A percentile compares a stretch with the other conserved stretches of the same genome.
These are phyloP conservation scores for Dictyostelium intermedium DNA, from an alignment of 78 protist species.

Conservation along the genomic window DNA sequence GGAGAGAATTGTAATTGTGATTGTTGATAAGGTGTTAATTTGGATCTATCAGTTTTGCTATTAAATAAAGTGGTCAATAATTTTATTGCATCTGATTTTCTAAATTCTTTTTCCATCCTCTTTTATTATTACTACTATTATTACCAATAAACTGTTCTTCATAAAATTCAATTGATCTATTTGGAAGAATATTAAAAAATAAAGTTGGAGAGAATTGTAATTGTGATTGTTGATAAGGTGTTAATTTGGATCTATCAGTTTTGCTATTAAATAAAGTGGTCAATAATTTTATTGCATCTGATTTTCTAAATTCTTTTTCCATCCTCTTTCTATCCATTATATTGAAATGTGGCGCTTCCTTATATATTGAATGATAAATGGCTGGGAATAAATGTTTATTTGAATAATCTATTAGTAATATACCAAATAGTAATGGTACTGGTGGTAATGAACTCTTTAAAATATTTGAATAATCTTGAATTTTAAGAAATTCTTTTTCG, in stretches of 20 bases:
- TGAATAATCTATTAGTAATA: not conserved
- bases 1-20: conserved; percentile 1
- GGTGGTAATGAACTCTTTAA: not conserved
- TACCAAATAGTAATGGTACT: not conserved
- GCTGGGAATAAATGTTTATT: conserved; percentile 20
- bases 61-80: not conserved
- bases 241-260: not conserved
- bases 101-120: not conserved
- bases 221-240: not conserved
- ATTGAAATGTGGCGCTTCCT: not conserved
- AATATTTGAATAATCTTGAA: not conserved
- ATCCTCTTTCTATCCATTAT: not conserved
- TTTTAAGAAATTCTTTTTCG: not conserved
- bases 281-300: not conserved
- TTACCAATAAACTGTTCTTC: not conserved
- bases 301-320: not conserved
- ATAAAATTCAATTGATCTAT: not conserved
- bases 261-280: not conserved
- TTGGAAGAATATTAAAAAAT: not conserved
- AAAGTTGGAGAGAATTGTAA: conserved; percentile 1
- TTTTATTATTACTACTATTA: not conserved
- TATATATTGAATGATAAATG: conserved; percentile 6
- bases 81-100: not conserved
- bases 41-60: not conserved
- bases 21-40: not conserved